These are phyloP conservation scores for Sarcodon aspratus DNA, from an alignment of 768 basidiomycete genomes.

Conservation along the genomic window DNA sequence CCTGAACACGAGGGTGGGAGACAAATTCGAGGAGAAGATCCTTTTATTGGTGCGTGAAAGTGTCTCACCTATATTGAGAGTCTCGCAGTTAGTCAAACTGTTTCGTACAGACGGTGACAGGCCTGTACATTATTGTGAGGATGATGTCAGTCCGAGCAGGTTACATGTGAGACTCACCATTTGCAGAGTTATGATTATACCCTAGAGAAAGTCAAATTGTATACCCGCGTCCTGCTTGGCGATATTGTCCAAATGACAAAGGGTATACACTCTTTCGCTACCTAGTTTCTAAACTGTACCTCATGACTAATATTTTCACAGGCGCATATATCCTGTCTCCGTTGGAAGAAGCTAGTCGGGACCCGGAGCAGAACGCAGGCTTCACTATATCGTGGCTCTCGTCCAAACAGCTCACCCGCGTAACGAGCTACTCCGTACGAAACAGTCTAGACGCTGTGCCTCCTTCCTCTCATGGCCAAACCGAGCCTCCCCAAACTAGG, in stretches of 20 bases:
- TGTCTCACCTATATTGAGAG: conserved; percentile 21
- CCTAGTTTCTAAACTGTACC: background rate
- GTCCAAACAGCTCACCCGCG: conserved; percentile 58
- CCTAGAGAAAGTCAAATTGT: conserved; percentile 84
- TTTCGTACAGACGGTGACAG: conserved; percentile 24
- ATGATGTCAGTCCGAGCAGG: background rate
- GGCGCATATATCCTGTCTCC: conserved; percentile 95
- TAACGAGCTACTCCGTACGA: conserved; percentile 77
- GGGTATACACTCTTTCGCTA: conserved; percentile 34
- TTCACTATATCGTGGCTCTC: conserved; percentile 76
- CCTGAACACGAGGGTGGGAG: conserved; percentile 56
- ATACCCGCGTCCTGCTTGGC: conserved; percentile 79
- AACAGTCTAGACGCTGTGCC: conserved; percentile 40
- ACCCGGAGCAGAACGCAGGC: conserved; percentile 81
- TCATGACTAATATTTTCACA: conserved; percentile 14
- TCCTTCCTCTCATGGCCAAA: conserved; percentile 7
- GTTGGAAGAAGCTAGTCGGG: conserved; percentile 84
- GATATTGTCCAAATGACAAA: conserved; percentile 70
- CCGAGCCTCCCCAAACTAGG: conserved; percentile 4
- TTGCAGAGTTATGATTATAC: conserved; percentile 84
- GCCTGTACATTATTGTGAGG: conserved; percentile 72
- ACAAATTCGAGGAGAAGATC: conserved; percentile 91
- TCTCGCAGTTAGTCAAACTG: conserved; percentile 3
- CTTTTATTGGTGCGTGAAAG: conserved; percentile 50
- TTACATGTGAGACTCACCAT: conserved; percentile 2